These are phyloP conservation scores for Euptelea pleiosperma DNA, from an alignment of 164 flowering plant species.

Conservation along the genomic window DNA sequence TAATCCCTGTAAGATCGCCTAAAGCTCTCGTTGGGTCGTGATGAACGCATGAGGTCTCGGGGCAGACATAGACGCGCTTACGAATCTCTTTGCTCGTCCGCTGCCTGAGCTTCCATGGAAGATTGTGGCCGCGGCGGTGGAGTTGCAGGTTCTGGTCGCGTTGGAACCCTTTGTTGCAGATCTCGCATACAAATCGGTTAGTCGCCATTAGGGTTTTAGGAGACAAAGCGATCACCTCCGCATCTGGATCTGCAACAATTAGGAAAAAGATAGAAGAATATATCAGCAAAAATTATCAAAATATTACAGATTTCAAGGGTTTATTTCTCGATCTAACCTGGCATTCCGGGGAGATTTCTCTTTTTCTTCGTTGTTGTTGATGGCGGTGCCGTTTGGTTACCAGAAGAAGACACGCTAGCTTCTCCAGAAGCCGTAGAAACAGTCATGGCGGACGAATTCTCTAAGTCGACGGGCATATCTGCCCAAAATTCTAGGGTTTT, in stretches of 20 bases:
- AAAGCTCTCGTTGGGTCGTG: slow-evolving; percentile 78
- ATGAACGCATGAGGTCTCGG: slow-evolving; percentile 75
- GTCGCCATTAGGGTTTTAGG: slow-evolving; percentile 74
- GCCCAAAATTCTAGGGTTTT: background rate
- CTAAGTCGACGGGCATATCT: slow-evolving; percentile 27
- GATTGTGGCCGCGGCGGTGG: slow-evolving; percentile 71
- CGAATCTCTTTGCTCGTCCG: slow-evolving; percentile 48
- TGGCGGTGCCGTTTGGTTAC: slow-evolving; percentile 21
- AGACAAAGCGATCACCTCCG: slow-evolving; percentile 69
- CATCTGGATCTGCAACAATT: slow-evolving; percentile 65
- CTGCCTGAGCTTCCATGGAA: slow-evolving; percentile 79
- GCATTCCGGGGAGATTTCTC: slow-evolving; percentile 87
- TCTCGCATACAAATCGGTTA: slow-evolving; percentile 74
- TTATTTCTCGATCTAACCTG: slow-evolving; percentile 35
- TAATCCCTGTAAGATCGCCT: slow-evolving; percentile 86
- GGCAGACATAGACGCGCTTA: slow-evolving; percentile 77
- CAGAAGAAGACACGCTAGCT: slow-evolving; percentile 38
- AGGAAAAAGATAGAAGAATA: background rate
- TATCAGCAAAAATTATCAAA: background rate
- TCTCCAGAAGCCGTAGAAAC: slow-evolving; percentile 51
- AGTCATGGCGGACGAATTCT: slow-evolving; percentile 36
- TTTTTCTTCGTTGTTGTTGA: slow-evolving; percentile 44
- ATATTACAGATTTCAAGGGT: background rate
- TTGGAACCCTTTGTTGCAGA: slow-evolving; percentile 78
- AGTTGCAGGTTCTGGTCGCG: slow-evolving; percentile 79